Evolutionary conservation across 441 rosid species (phyloP).

Genomic region (Syzygium syzygioides): DNA sequence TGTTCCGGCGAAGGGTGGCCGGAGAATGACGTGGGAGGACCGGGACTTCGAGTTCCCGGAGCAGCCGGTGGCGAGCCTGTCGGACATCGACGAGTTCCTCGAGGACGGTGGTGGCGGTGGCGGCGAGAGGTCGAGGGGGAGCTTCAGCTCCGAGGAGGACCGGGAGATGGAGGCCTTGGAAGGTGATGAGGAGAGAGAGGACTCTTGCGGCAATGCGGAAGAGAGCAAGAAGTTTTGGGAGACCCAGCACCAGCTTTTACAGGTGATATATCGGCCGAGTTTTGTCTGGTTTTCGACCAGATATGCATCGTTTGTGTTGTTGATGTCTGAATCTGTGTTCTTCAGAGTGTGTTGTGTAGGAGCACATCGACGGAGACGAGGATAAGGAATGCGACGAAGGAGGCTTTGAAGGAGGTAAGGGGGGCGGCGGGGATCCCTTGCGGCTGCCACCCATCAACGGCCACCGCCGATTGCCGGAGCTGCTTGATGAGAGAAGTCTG

Average conservation of each 20-base stretch:
- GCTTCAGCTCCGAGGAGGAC: not conserved
- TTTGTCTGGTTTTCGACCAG: not conserved
- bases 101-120: not conserved
- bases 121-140: slow-evolving; percentile 1
- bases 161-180: slow-evolving; percentile 11
- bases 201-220: not conserved
- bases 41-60: slow-evolving; percentile 11
- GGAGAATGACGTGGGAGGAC: not conserved
- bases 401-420: slow-evolving; percentile 30
- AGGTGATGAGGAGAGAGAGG: slow-evolving; percentile 7
- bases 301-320: not conserved
- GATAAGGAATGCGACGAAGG: slow-evolving; percentile 36
- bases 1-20: not conserved
- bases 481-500: slow-evolving; percentile 47
- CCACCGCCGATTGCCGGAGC: slow-evolving; percentile 29
- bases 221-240: slow-evolving; percentile 41
- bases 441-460: slow-evolving; percentile 28
- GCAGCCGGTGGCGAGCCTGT: slow-evolving; percentile 16
- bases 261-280: slow-evolving; percentile 1
- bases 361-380: slow-evolving; percentile 39
- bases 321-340: too few species aligned
- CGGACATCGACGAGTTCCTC: slow-evolving; percentile 41
- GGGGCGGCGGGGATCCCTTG: slow-evolving; percentile 19
- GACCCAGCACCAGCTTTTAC: slow-evolving; percentile 34
- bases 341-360: slow-evolving; percentile 36